phyloP scores from a whole-genome alignment of 1,284 basidiomycete genomes.

The Flammula alnicola region DNA sequence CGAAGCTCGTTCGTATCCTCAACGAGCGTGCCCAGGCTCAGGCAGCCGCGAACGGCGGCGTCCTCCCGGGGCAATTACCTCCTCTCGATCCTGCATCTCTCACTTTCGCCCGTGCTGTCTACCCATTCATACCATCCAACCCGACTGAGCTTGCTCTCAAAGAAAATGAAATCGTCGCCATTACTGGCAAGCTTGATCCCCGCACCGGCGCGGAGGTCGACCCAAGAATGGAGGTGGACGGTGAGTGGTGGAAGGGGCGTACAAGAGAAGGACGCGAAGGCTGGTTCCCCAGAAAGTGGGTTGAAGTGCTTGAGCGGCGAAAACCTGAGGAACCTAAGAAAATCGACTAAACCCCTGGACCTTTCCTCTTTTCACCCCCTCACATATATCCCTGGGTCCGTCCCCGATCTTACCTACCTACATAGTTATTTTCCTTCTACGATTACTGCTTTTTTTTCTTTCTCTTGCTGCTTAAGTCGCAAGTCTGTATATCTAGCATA shows the following conservation, averaged over 20 bases:
- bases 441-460: not conserved
- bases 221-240: conserved; percentile 73
- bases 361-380: not conserved
- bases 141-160: conserved; percentile 83
- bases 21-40: conserved; percentile 65
- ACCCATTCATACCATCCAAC: conserved; percentile 78
- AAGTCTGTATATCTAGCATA: conserved; percentile 4
- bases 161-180: conserved; percentile 94
- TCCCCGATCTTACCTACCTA: not conserved
- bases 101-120: conserved; percentile 88
- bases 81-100: conserved; percentile 76
- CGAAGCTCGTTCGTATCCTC: conserved; percentile 84
- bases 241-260: conserved; percentile 96
- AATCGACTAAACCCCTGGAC: conserved; percentile 25
- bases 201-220: conserved; percentile 71
- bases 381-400: not conserved
- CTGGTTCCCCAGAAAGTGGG: conserved; percentile 96
- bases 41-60: conserved; percentile 36
- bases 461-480: not conserved
- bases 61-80: conserved; percentile 47
- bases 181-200: conserved; percentile 84
- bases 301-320: conserved; percentile 69
- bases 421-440: too few species aligned
- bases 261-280: conserved; percentile 93
- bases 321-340: conserved; percentile 40